phyloP scores from a whole-genome alignment of 164 flowering plant species.

The Macadamia integrifolia region DNA sequence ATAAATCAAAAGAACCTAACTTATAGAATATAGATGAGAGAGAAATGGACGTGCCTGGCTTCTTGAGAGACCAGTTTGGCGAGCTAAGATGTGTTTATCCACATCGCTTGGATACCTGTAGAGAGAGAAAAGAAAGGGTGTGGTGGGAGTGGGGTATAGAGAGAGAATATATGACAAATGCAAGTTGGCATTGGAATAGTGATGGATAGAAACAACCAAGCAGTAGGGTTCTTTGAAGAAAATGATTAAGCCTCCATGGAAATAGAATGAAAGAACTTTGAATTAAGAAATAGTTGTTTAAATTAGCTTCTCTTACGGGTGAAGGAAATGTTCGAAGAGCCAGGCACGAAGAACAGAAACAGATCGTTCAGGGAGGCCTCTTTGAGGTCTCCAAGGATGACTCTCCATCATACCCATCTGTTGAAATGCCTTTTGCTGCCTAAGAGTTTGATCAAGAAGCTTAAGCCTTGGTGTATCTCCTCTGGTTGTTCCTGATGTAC shows the following conservation, averaged over 20 bases:
- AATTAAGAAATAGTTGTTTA: neutral
- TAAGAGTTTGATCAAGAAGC: slow-evolving; percentile 64
- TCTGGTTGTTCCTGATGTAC: slow-evolving; percentile 54
- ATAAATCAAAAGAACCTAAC: neutral
- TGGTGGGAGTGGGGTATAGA: no score
- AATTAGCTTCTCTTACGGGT: slow-evolving; percentile 55
- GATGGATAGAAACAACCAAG: neutral
- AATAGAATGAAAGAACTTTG: no score
- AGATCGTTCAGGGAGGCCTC: slow-evolving; percentile 46
- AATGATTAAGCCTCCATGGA: neutral
- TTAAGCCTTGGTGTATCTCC: slow-evolving; percentile 83
- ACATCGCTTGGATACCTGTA: slow-evolving; percentile 94
- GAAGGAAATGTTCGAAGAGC: slow-evolving; percentile 84
- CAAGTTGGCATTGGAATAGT: neutral
- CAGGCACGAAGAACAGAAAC: slow-evolving; percentile 36
- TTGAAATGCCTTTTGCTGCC: slow-evolving; percentile 44
- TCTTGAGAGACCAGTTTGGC: slow-evolving; percentile 97
- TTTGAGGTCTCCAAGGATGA: slow-evolving; percentile 84
- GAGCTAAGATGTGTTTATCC: slow-evolving; percentile 88
- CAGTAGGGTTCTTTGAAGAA: neutral
- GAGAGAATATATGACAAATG: neutral
- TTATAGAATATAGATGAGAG: neutral
- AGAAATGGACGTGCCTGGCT: slow-evolving; percentile 72
- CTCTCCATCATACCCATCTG: slow-evolving; percentile 68
- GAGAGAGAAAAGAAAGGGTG: no score